Percentiles rank a stretch among this genome's conserved stretches.
Evolutionary conservation across 441 rosid species (phyloP).

Genomic region (Hura crepitans): DNA sequence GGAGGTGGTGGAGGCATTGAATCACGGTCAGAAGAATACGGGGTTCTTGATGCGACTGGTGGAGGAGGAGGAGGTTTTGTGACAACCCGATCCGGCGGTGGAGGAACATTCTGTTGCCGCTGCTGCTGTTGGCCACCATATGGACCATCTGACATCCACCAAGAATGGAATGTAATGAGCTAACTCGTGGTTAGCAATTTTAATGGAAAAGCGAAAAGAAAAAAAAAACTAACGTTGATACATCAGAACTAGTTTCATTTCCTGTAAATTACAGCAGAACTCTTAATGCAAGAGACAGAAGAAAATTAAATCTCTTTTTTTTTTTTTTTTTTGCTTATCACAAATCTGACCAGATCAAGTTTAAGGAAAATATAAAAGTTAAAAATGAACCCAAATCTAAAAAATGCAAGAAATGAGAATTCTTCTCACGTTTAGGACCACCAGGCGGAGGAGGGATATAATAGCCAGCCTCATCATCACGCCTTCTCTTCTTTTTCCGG

Average conservation of each 20-base stretch:
- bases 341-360: neutral
- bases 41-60: constrained; percentile 41
- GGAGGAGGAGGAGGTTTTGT: constrained; percentile 53
- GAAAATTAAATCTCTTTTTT: neutral
- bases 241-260: neutral
- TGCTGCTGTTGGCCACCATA: constrained; percentile 49
- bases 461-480: constrained; percentile 46
- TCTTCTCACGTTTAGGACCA: constrained; percentile 43
- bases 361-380: neutral
- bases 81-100: constrained; percentile 40
- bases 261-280: too few relatives aligned
- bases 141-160: constrained; percentile 44
- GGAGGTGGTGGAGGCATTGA: constrained; percentile 52
- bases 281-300: too few relatives aligned
- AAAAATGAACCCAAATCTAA: neutral
- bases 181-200: neutral
- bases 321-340: neutral
- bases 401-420: neutral
- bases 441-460: constrained; percentile 68
- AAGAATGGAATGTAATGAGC: constrained; percentile 21
- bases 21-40: constrained; percentile 35
- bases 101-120: constrained; percentile 64
- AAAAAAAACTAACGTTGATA: neutral
- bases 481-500: constrained; percentile 47
- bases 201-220: neutral